Conservation (phyloP, 495 filamentous ascomycete species). For the Penicillium pancosmium region DNA sequence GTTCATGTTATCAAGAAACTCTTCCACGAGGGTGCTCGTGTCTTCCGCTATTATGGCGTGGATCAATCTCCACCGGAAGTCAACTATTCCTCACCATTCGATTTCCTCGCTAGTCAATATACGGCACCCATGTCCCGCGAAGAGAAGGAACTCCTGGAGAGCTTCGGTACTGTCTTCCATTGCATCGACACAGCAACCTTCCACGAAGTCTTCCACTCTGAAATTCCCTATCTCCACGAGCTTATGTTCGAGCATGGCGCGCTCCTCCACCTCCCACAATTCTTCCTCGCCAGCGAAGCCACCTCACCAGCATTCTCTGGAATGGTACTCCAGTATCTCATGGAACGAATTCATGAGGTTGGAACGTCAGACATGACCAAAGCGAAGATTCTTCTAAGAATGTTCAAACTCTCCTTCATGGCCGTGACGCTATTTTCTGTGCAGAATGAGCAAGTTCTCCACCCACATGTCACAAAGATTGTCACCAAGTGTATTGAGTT, state of each 20-base stretch:
- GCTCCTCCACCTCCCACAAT: slow-evolving; percentile 93
- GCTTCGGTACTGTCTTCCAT: slow-evolving; percentile 97
- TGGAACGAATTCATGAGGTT: slow-evolving; percentile 94
- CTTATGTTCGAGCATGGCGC: slow-evolving; percentile 98
- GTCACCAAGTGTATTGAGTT: slow-evolving; percentile 95
- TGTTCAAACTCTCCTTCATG: slow-evolving; percentile 99
- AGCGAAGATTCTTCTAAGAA: slow-evolving; percentile 85
- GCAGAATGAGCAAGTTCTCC: slow-evolving; percentile 92
- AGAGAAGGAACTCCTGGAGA: slow-evolving; percentile 96
- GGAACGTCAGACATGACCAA: slow-evolving; percentile 88
- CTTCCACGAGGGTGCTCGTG: slow-evolving; percentile 92
- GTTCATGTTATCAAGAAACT: slow-evolving; percentile 95
- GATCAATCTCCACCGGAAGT: slow-evolving; percentile 78
- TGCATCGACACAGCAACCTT: slow-evolving; percentile 98
- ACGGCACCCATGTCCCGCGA: slow-evolving; percentile 90
- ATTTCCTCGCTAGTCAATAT: slow-evolving; percentile 90
- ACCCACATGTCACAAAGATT: slow-evolving; percentile 95
- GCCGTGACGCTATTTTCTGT: slow-evolving; percentile 93
- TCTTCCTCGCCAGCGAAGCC: slow-evolving; percentile 96
- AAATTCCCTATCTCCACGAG: slow-evolving; percentile 94
- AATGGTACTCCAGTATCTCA: slow-evolving; percentile 95
- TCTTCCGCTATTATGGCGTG: slow-evolving; percentile 94
- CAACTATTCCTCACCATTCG: slow-evolving; percentile 75
- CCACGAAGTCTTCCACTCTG: slow-evolving; percentile 96
- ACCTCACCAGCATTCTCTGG: slow-evolving; percentile 97